Evolutionary conservation across 2,329 filamentous ascomycete genomes (phyloP), one percentile per base, ranked within the genome.

Genomic region (Colletotrichum graminicola): DNA sequence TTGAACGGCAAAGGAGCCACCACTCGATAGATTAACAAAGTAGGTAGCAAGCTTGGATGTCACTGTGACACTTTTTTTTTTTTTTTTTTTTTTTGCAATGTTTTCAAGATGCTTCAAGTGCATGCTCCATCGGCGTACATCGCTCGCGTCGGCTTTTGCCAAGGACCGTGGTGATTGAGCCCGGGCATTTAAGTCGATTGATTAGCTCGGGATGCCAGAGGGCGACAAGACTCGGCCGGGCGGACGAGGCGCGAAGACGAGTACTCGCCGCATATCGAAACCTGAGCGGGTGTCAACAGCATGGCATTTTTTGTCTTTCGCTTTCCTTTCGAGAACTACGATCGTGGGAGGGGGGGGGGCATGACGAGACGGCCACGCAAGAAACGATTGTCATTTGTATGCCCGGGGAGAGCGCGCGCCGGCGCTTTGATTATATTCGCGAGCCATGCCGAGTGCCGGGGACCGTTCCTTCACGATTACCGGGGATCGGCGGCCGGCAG

Each of bases 401-500:
- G 16, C 6, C 41, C 41, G n/a, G 8, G 21, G 10, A 32, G 6
- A 2, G 29, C 29, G 32, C 21, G 29, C 32, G 32, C 6, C n/a
- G 32, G 8, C 6, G 3, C 5, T 36, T 34, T 18, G 23, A 16
- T 29, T 21, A 12, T 36, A 43, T 11, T 32, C 60, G 63, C 5
- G 54, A 23, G 3, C 12, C 5, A 23, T 34, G 54, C 26, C 36
- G 36, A 65, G 12, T 23, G 41, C 23, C 39, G 3, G 29, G 59
- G 12, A n/a, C 26, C 14, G 12, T 10, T 47, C 21, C 59, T 51
- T 51, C 23, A 12, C n/a, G 34, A 21, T 11, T 4, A 16, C 26
- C 43, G 55, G 56, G 21, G 49, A 43, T 52, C 39, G 66, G 65
- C 65, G 41, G 59, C 45, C 69, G 69, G 69, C 69, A 72, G 65